phyloP scores from a whole-genome alignment of 176 grass and related monocot genomes.

The Oryza australiensis region DNA sequence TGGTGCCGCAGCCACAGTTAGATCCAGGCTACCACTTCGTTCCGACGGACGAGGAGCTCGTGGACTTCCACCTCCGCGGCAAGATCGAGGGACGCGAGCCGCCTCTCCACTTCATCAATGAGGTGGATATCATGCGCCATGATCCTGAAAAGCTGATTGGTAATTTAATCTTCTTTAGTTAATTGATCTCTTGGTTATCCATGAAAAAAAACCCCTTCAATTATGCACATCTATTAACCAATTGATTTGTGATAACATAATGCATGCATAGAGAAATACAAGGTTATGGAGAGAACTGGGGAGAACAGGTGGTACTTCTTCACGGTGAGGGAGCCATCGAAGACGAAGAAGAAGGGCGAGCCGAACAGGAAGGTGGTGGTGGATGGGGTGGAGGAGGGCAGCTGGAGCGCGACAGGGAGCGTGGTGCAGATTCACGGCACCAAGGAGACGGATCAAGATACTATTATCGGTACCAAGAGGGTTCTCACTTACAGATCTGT shows the following conservation, averaged over 20 bases:
- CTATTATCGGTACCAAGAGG: conserved; percentile 4
- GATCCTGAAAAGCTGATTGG: conserved; percentile 27
- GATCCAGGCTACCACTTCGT: conserved; percentile 17
- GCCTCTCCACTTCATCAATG: conserved; percentile 22
- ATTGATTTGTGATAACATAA: background rate
- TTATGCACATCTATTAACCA: background rate
- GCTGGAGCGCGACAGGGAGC: conserved; percentile 38
- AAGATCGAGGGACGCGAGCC: conserved; percentile 20
- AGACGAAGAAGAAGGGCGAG: conserved; percentile 12
- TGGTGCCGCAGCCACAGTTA: conserved; percentile 29
- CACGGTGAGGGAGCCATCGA: background rate
- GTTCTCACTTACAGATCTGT: conserved; percentile 21
- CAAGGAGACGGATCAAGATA: background rate
- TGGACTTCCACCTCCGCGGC: conserved; percentile 36
- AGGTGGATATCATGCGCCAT: conserved; percentile 10
- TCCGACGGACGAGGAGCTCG: conserved; percentile 20
- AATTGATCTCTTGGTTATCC: background rate
- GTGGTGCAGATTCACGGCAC: background rate
- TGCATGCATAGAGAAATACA: background rate
- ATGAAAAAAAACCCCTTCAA: too few species aligned
- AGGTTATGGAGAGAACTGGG: conserved; percentile 15
- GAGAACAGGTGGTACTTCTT: conserved; percentile 41
- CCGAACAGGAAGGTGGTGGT: conserved; percentile 33
- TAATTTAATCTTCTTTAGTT: background rate
- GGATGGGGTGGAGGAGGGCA: background rate